Percentiles rank a stretch among this genome's conserved stretches.
Conservation (phyloP, 2,329 filamentous ascomycete genomes). For the Fusarium verticillioides region DNA sequence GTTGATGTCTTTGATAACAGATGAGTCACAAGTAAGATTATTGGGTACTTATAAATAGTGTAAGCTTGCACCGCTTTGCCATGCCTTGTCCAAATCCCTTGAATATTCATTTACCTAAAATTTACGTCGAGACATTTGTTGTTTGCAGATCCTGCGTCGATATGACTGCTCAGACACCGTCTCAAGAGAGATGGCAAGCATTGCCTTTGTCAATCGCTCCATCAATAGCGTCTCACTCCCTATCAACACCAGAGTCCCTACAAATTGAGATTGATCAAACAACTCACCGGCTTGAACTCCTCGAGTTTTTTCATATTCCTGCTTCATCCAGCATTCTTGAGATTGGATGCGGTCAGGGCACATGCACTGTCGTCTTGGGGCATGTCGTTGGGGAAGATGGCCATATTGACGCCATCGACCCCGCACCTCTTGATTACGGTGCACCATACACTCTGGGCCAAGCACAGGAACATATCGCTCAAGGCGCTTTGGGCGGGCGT, state of each 20-base stretch:
- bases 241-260: not conserved
- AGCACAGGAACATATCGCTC: not conserved
- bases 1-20: not conserved
- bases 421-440: conserved; percentile 15
- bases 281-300: not conserved
- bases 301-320: not conserved
- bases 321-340: not conserved
- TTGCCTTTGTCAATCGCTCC: not conserved
- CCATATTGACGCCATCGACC: conserved; percentile 13
- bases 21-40: not conserved
- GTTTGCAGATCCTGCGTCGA: fast-evolving
- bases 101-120: fast-evolving
- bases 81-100: no score
- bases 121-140: fast-evolving
- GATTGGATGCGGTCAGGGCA: conserved; percentile 16
- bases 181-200: not conserved
- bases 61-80: not conserved
- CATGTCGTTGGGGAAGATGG: not conserved
- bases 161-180: not conserved
- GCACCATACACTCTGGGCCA: conserved; percentile 18
- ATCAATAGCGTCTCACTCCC: not conserved
- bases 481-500: not conserved
- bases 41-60: not conserved
- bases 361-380: conserved; percentile 17
- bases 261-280: conserved; percentile 17